These are phyloP conservation scores for Yarrowia sp. DNA, from an alignment of 805 yeast species.

Conservation along the genomic window DNA sequence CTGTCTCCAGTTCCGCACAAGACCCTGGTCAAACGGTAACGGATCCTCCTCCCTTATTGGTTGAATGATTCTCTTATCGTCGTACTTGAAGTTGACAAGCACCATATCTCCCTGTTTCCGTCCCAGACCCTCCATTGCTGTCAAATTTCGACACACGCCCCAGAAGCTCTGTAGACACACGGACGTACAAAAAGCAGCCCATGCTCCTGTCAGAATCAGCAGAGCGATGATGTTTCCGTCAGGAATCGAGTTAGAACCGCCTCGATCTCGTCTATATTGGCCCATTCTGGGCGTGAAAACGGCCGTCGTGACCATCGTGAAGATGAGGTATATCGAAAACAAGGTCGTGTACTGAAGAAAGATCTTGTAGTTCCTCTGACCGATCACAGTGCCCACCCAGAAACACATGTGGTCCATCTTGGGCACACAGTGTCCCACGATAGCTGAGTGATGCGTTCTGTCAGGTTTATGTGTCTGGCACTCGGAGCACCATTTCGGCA, in stretches of 20 bases:
- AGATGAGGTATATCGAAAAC: slow-evolving; percentile 51
- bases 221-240: slow-evolving; percentile 61
- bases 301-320: slow-evolving; percentile 54
- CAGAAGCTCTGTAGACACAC: slow-evolving; percentile 55
- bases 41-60: slow-evolving; percentile 49
- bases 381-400: slow-evolving; percentile 78
- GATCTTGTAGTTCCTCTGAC: slow-evolving; percentile 65
- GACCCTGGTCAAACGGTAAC: slow-evolving; percentile 47
- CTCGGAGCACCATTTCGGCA: slow-evolving; percentile 74
- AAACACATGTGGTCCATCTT: slow-evolving; percentile 84
- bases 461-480: slow-evolving; percentile 71
- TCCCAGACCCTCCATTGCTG: slow-evolving; percentile 66
- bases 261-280: slow-evolving; percentile 42
- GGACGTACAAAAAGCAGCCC: slow-evolving; percentile 56
- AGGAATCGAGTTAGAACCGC: slow-evolving; percentile 10
- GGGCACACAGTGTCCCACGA: slow-evolving; percentile 64
- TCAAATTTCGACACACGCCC: slow-evolving; percentile 58
- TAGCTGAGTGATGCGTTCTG: slow-evolving; percentile 73
- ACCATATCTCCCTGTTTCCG: slow-evolving; percentile 48
- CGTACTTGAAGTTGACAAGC: slow-evolving; percentile 53
- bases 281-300: slow-evolving; percentile 48
- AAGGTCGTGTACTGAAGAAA: slow-evolving; percentile 60
- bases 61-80: slow-evolving; percentile 56
- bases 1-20: slow-evolving; percentile 43
- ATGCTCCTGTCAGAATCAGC: slow-evolving; percentile 55